Conservation (phyloP, 2,329 filamentous ascomycete genomes). For the Trichoderma sp. region DNA sequence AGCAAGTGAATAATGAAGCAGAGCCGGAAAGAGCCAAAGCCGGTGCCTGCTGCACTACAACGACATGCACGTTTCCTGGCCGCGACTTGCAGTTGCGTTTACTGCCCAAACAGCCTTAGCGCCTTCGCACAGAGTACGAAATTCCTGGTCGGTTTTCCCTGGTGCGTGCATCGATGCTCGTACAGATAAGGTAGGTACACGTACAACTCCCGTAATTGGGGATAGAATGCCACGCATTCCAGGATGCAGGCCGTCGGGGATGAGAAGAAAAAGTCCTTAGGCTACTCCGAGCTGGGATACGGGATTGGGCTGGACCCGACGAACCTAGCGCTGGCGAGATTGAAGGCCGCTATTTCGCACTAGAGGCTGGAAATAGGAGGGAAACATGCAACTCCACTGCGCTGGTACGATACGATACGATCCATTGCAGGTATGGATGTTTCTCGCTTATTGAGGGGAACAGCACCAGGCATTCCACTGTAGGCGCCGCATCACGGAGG, state of each 20-base stretch:
- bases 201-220: not conserved
- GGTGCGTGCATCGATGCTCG: not conserved
- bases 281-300: not conserved
- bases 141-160: not conserved
- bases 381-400: not conserved
- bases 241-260: not conserved
- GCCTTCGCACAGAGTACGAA: not conserved
- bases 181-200: not conserved
- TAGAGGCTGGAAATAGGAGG: slow-evolving; percentile 7
- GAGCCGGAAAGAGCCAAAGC: slow-evolving; percentile 11
- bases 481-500: not conserved
- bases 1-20: not conserved
- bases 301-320: not conserved
- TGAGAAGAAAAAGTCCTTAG: not conserved
- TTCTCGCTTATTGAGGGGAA: slow-evolving; percentile 8
- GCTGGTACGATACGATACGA: not conserved
- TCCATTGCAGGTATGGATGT: not conserved
- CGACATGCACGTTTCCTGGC: not conserved
- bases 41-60: slow-evolving; percentile 8
- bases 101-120: not conserved
- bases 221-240: not conserved
- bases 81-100: not conserved
- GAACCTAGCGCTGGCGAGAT: slow-evolving; percentile 8
- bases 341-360: not conserved
- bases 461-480: not conserved